Base-by-base conservation (phyloP, 225 moss, liverwort and hornwort genomes). In the Physcomitrium patens region DNA sequence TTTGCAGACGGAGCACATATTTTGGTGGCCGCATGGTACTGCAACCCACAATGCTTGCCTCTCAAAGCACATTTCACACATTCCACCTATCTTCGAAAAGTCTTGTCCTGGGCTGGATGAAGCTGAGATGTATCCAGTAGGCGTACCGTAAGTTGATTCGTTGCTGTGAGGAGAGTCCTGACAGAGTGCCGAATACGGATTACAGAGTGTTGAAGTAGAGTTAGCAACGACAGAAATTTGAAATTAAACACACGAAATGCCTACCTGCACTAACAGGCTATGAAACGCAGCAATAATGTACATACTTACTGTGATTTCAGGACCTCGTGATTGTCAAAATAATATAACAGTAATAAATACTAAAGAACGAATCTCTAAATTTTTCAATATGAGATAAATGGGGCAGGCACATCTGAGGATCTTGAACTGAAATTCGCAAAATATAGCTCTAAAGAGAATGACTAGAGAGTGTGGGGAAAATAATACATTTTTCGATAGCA, bases 31-130 rank as follows among this genome's bases (percentile, higher is more conserved):
- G 75, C 96, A 96, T 20, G 96, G 96, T 77, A 93, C 81, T 50
- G 91, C 93, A 73, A 89, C 80, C 96, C 96, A 96, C 45, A 96
- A 43, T 64, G 93, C 90, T 80, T 82, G 82, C 58, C 93, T 87
- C 69, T 91, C 84, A 46, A 81, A 73, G 87, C 96, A 96, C 58
- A 84, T 78, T 51, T 83, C 90, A 68, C 96, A 96, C 17, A 65
- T 55, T 45, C 84, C 88, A 68, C 77, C 47, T 23, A 31, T n/a
- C 69, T 52, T 78, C 17, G 83, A 62, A 76, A 73, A 74, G 65
- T 80, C 69, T 75, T 74, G 71, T 58, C 79, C 85, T 52, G 82
- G 87, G 66, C 75, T 91, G 18, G 81, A 77, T 68, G 77, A 63
- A 31, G 73, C 67, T 74, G 80, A 80, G 72, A 80, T 56, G 67